Evolutionary conservation across 805 yeast genomes (phyloP).

Genomic region (Hanseniaspora nectarophila): DNA sequence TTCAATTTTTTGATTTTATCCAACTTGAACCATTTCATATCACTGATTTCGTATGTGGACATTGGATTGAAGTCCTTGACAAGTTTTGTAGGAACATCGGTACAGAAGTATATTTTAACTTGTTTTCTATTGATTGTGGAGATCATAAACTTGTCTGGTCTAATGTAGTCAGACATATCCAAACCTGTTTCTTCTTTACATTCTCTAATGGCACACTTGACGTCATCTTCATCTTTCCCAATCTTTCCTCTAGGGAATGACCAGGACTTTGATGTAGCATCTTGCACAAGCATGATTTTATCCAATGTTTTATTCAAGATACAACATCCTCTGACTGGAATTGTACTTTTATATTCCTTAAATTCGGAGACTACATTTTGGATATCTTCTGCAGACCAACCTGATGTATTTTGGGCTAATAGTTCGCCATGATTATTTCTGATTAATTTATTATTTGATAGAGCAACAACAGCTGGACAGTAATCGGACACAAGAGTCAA

Average conservation of each 20-base stretch:
- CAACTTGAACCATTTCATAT: constrained; percentile 67
- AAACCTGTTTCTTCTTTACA: constrained; percentile 89
- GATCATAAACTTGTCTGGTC: constrained; percentile 64
- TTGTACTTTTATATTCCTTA: constrained; percentile 71
- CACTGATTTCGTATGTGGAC: constrained; percentile 78
- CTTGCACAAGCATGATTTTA: constrained; percentile 69
- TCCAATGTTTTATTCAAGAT: constrained; percentile 58
- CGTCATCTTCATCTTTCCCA: constrained; percentile 81
- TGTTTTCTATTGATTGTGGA: constrained; percentile 73
- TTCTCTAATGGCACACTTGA: constrained; percentile 82
- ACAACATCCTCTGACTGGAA: constrained; percentile 95
- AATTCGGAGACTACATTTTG: constrained; percentile 63
- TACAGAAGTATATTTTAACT: constrained; percentile 66
- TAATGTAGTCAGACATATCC: constrained; percentile 57
- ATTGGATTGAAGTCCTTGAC: constrained; percentile 56
- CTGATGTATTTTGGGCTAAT: constrained; percentile 34
- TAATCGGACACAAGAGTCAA: constrained; percentile 53
- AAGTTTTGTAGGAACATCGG: constrained; percentile 59
- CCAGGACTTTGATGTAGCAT: constrained; percentile 75
- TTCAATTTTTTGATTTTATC: constrained; percentile 31
- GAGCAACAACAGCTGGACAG: constrained; percentile 47
- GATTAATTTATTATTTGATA: neutral
- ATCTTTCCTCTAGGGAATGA: constrained; percentile 96
- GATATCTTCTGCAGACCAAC: constrained; percentile 64
- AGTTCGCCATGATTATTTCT: neutral